Evolutionary conservation across 208 protist species (phyloP).

Genomic region (Crithidia sp.): DNA sequence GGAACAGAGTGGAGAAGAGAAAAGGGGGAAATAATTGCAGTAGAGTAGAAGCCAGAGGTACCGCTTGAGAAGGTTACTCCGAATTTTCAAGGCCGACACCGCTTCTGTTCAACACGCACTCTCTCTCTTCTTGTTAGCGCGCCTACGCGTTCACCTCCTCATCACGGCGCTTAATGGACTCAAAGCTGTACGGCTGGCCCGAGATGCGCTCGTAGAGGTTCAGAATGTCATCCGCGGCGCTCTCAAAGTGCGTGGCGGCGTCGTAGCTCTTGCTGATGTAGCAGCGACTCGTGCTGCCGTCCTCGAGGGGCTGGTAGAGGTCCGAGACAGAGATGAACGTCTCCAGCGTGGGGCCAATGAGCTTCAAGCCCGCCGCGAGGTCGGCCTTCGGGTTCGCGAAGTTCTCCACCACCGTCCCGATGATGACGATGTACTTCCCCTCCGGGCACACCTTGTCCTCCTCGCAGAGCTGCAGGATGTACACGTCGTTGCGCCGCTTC

Average conservation of each 20-base stretch:
- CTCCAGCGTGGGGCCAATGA: conserved; percentile 93
- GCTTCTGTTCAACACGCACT: not conserved
- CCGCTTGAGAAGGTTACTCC: not conserved
- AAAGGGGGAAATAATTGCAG: no score
- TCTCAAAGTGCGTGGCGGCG: conserved; percentile 99
- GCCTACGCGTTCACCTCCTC: conserved; percentile 37
- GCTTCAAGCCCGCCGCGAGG: conserved; percentile 90
- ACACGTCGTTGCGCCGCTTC: conserved; percentile 97
- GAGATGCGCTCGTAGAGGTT: conserved; percentile 97
- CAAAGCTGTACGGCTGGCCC: conserved; percentile 93
- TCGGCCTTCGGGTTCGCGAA: conserved; percentile 92
- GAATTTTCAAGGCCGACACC: no score
- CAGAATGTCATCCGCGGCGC: conserved; percentile 96
- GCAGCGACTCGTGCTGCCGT: conserved; percentile 88
- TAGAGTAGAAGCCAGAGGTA: no score
- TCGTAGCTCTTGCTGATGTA: conserved; percentile 98
- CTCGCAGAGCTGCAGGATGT: conserved; percentile 95
- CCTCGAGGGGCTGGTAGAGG: conserved; percentile 91
- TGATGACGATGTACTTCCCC: conserved; percentile 98
- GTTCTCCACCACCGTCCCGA: conserved; percentile 98
- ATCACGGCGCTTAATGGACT: conserved; percentile 62
- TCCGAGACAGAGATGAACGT: conserved; percentile 92
- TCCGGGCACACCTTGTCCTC: conserved; percentile 96
- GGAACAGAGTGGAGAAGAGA: not conserved
- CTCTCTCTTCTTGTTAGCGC: not conserved